Conservation (phyloP, 257 asterid species). For the Ligustrum vulgare region DNA sequence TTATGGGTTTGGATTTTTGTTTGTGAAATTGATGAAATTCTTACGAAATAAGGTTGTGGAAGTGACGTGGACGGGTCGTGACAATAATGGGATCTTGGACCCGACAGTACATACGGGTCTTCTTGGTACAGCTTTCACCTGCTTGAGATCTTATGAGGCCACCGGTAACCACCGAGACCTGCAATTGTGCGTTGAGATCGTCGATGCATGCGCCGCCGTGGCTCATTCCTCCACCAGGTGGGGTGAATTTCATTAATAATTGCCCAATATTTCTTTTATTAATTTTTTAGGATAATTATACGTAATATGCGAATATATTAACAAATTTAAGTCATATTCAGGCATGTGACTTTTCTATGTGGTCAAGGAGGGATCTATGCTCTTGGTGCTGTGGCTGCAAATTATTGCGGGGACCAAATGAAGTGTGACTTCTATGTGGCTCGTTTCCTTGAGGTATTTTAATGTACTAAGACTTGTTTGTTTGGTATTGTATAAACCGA, state of each 20-base stretch:
- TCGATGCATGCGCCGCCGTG: slow-evolving; percentile 52
- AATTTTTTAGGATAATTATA: no score
- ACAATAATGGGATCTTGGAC: slow-evolving; percentile 35
- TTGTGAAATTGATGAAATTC: slow-evolving; percentile 10
- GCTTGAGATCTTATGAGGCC: slow-evolving; percentile 64
- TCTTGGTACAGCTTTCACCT: slow-evolving; percentile 73
- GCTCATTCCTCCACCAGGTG: slow-evolving; percentile 50
- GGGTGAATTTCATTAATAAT: not conserved
- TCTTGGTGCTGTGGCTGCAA: slow-evolving; percentile 62
- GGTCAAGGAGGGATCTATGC: slow-evolving; percentile 72
- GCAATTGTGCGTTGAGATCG: slow-evolving; percentile 55
- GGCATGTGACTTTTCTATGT: slow-evolving; percentile 64
- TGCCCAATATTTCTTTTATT: not conserved
- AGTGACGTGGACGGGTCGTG: slow-evolving; percentile 56
- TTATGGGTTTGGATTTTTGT: not conserved
- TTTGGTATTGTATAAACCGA: no score
- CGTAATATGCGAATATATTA: not conserved
- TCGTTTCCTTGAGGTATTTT: slow-evolving; percentile 54
- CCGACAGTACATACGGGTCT: slow-evolving; percentile 63
- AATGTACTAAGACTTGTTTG: no score
- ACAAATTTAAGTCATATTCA: slow-evolving; percentile 20
- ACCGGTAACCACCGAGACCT: slow-evolving; percentile 60
- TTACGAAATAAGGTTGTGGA: slow-evolving; percentile 47
- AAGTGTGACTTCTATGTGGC: slow-evolving; percentile 46
- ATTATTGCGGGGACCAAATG: slow-evolving; percentile 46